Percentiles rank a stretch among this genome's conserved stretches.
These are phyloP conservation scores for Entonaema liquescens DNA, from an alignment of 495 filamentous ascomycete genomes.

Conservation along the genomic window DNA sequence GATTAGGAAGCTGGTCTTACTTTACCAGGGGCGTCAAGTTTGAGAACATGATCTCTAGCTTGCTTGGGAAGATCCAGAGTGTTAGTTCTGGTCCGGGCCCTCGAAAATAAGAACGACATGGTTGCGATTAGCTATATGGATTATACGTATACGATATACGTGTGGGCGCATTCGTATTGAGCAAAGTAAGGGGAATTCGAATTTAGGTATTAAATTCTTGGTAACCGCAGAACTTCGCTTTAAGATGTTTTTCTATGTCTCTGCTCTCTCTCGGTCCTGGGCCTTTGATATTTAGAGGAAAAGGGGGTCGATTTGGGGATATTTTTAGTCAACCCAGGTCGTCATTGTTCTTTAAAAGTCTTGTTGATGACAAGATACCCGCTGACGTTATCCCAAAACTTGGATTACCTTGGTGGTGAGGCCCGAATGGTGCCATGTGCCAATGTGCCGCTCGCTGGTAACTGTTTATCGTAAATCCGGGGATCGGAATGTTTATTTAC, in stretches of 20 bases:
- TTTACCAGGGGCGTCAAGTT: conserved; percentile 64
- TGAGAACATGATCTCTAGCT: conserved; percentile 62
- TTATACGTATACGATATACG: background rate
- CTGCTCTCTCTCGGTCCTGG: conserved; percentile 4
- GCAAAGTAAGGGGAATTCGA: background rate
- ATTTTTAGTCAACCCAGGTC: conserved; percentile 21
- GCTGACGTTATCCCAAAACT: conserved; percentile 22
- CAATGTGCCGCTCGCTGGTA: conserved; percentile 26
- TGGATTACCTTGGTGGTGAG: conserved; percentile 22
- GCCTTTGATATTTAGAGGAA: background rate
- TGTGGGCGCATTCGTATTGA: conserved; percentile 11
- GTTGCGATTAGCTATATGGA: conserved; percentile 28
- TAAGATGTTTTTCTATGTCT: background rate
- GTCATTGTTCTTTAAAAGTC: conserved; percentile 8
- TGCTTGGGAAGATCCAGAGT: conserved; percentile 60
- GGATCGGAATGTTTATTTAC: conserved; percentile 47
- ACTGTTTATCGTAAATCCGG: conserved; percentile 42
- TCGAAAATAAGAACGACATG: conserved; percentile 94
- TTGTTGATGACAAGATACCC: conserved; percentile 2
- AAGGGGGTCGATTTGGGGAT: background rate
- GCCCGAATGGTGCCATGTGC: conserved; percentile 35
- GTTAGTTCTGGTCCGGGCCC: conserved; percentile 68
- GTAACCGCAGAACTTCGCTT: background rate
- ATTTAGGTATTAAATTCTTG: background rate
- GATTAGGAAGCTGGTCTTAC: conserved; percentile 46